A percentile compares a stretch with the other conserved stretches of the same genome.
Conservation (phyloP, 2,329 filamentous ascomycete species). For the Xylaria arbuscula region DNA sequence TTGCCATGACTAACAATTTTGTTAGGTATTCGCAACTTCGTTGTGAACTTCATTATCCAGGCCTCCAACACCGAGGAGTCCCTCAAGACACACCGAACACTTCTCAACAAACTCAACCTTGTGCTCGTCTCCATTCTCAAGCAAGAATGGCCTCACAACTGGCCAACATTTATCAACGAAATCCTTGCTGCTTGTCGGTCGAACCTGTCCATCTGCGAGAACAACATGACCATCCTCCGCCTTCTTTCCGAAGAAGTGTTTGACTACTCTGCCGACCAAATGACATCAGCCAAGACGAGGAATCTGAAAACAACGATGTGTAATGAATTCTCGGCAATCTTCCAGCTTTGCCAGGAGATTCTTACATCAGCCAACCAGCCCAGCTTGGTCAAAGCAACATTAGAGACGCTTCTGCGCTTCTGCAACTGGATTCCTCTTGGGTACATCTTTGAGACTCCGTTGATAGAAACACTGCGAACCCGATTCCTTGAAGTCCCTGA, state of each 20-base stretch:
- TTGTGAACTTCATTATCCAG: conserved; percentile 98
- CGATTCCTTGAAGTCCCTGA: conserved; percentile 93
- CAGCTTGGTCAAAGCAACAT: conserved; percentile 92
- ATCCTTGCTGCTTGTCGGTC: conserved; percentile 97
- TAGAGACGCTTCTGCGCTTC: conserved; percentile 94
- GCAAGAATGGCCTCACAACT: conserved; percentile 99
- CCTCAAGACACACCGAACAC: conserved; percentile 83
- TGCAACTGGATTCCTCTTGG: conserved; percentile 99
- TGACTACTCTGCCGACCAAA: conserved; percentile 97
- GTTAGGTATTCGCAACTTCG: conserved; percentile 96
- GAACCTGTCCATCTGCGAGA: conserved; percentile 97
- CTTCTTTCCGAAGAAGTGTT: conserved; percentile 98
- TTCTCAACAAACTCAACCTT: conserved; percentile 98
- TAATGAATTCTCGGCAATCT: conserved; percentile 97
- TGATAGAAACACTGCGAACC: conserved; percentile 93
- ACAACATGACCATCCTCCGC: conserved; percentile 98
- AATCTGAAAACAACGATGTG: conserved; percentile 99
- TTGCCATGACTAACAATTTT: conserved; percentile 36
- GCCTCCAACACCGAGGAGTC: conserved; percentile 90
- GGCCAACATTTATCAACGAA: conserved; percentile 99
- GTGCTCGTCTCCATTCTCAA: conserved; percentile 97
- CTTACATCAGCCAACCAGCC: conserved; percentile 88
- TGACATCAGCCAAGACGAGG: conserved; percentile 97
- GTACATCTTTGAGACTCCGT: conserved; percentile 97
- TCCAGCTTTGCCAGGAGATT: conserved; percentile 96